phyloP scores from a whole-genome alignment of 495 filamentous ascomycete species.

The Cudoniella acicularis region DNA sequence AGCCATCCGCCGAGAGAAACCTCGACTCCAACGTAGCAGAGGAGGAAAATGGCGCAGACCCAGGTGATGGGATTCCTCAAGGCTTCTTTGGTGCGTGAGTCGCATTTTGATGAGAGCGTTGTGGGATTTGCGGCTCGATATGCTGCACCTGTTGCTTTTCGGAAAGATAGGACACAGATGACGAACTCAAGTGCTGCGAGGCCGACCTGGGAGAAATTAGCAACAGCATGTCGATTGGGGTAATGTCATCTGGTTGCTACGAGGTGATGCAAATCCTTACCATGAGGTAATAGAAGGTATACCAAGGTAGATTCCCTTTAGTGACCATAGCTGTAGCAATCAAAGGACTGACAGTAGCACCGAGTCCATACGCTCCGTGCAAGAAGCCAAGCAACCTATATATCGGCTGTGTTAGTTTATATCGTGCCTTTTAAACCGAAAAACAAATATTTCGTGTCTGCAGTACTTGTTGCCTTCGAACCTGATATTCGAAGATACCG shows the following conservation, averaged over 20 bases:
- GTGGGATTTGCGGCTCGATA: slow-evolving; percentile 52
- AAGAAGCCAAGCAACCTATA: slow-evolving; percentile 57
- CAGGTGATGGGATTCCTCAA: slow-evolving; percentile 62
- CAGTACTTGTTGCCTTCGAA: background rate
- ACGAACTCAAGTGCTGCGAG: slow-evolving; percentile 58
- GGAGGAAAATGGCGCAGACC: slow-evolving; percentile 70
- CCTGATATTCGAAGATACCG: no score
- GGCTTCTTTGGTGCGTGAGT: slow-evolving; percentile 52
- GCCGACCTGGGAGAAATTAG: slow-evolving; percentile 45
- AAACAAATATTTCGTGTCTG: background rate
- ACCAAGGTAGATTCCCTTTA: slow-evolving; percentile 54
- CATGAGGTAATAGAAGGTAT: slow-evolving; percentile 61
- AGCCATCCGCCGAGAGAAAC: slow-evolving; percentile 87
- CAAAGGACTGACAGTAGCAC: slow-evolving; percentile 70
- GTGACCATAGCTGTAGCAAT: slow-evolving; percentile 73
- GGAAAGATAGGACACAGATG: slow-evolving; percentile 57
- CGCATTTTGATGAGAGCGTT: slow-evolving; percentile 25
- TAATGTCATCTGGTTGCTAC: background rate
- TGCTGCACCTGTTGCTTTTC: slow-evolving; percentile 57
- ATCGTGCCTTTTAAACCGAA: background rate
- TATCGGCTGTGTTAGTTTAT: no score
- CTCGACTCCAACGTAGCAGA: slow-evolving; percentile 82
- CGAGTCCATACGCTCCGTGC: slow-evolving; percentile 74
- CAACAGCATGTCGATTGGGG: background rate
- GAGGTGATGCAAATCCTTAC: background rate